Conservation (phyloP, 2,329 filamentous ascomycete species). For the Calcarisporium arbuscula region DNA sequence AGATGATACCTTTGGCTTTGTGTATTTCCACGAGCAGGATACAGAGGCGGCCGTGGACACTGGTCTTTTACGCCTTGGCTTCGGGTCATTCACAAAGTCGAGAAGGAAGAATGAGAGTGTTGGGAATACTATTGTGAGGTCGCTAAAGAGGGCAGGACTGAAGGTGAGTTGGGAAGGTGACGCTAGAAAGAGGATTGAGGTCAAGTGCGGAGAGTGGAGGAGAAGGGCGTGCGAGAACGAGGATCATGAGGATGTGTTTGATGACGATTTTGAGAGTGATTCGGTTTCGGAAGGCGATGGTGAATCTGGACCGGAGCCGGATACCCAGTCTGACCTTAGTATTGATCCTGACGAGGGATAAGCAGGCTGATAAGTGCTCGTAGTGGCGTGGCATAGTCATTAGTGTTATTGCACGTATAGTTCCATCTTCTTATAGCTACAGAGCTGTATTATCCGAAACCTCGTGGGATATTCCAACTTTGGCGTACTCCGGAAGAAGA, state of each 20-base stretch:
- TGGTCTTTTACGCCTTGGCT: neutral
- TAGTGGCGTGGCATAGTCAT: too few species aligned
- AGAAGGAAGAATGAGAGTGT: neutral
- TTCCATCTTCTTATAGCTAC: too few species aligned
- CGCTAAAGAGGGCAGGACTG: neutral
- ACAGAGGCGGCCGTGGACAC: neutral
- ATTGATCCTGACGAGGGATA: too few species aligned
- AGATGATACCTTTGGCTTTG: neutral
- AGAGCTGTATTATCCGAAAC: too few species aligned
- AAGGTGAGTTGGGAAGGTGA: neutral
- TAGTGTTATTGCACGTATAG: too few species aligned
- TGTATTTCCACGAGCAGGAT: conserved; percentile 1
- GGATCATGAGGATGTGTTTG: conserved; percentile 1
- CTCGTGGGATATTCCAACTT: too few species aligned
- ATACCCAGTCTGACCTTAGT: neutral
- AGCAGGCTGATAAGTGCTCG: too few species aligned
- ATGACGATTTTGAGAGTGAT: conserved; percentile 15
- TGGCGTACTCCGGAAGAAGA: too few species aligned
- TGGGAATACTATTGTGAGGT: neutral
- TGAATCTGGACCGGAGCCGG: neutral
- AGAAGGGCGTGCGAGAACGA: neutral
- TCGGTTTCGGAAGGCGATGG: neutral
- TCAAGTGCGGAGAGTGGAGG: neutral
- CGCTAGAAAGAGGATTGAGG: neutral
- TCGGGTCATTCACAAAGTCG: conserved; percentile 2